Base-by-base conservation (phyloP, 441 rosid genomes). In the Bocquillonia castaneifolia region DNA sequence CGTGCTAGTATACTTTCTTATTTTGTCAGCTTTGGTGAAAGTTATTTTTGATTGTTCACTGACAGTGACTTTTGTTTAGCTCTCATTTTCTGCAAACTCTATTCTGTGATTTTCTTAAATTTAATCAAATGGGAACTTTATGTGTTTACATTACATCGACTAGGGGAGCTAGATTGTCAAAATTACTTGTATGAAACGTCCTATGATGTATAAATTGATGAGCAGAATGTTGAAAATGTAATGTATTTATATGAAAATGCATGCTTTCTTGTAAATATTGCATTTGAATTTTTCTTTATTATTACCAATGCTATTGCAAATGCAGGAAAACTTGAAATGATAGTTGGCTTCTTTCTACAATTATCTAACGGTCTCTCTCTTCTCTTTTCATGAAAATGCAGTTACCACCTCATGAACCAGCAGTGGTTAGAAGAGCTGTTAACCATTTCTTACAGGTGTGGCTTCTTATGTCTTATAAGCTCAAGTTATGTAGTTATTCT, bases 401-500 rank as follows among this genome's bases (percentile, higher is more conserved):
- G 96, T 83, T 94, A 81, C 86, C 85, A 6, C 96, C 97, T 59
- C 99, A 91, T 79, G 99, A 91, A 54, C 91, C 99, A 72, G 70
- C 72, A 23, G 96, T 91, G 63, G 97, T 93, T 74, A 89, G 76
- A 78, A 88, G 71, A 82, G 99, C 99, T 26, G 92, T 89, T 67
- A 93, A 93, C 79, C 99, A 91, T 81, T 93, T 93, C 80, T 79
- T 91, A 77, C 91, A 89, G 99, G 99, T 93, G 26, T 59, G 74
- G 18, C 64, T 74, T 71, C 72, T 63, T 14, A 32, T 7, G 34
- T 53, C 50, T 39, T 69, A 17, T 4, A 29, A 69, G 60, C 56
- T 42, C 76, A 9, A 37, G n/a, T 14, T 28, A 45, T 37, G 58
- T 2, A 39, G 5, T 63, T 14, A 50, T 67, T n/a, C 66, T 28